Base-by-base conservation (phyloP, 371 early-diverging fungal genomes). In the Mucor racemosus region DNA sequence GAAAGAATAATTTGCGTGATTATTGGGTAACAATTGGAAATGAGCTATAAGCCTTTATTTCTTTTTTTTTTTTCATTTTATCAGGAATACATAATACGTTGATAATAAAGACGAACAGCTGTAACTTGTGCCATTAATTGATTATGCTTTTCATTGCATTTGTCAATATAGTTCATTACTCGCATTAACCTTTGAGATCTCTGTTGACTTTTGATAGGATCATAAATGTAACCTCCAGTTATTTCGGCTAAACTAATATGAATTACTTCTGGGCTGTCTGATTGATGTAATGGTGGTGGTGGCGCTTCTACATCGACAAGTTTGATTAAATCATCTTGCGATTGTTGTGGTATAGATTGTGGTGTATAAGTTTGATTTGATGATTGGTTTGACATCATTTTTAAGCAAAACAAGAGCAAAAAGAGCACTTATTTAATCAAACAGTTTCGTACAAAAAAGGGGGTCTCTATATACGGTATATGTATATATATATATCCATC, bases 11-110 rank as follows among this genome's bases (percentile, higher is more conserved):
- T 73, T 77, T 96, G 21, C 84, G 97, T 58, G 95, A 95, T 80
- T 94, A 92, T 71, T 97, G 97, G 97, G 94, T 95, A 33, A 97
- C 97, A 4, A 87, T 97, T 65, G 97, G 97, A 65, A 97, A 97
- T 73, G 95, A 97, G 76, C 84, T 97, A 42, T 94, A 79, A 72
- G 26, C n/a, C n/a, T n/a, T n/a, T n/a, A 10, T 21, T 14, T 26
- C 21, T 50, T 17, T 50, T 50, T 50, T 17, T 50, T 26, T 50
- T 11, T 26, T 50, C 1, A 38, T 38, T 38, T 38, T 38, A 9
- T 48, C 26, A 50, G 9, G 50, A 26, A 26, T 21, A 50, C 50
- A 50, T 50, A 21, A 13, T 50, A 11, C 21, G 50, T 11, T 50
- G 19, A 11, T 50, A 50, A 50, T 50, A 50, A 50, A 50, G 26